These are phyloP conservation scores for Erythrophleum ivorense DNA, from an alignment of 331 rosid species.

Conservation along the genomic window DNA sequence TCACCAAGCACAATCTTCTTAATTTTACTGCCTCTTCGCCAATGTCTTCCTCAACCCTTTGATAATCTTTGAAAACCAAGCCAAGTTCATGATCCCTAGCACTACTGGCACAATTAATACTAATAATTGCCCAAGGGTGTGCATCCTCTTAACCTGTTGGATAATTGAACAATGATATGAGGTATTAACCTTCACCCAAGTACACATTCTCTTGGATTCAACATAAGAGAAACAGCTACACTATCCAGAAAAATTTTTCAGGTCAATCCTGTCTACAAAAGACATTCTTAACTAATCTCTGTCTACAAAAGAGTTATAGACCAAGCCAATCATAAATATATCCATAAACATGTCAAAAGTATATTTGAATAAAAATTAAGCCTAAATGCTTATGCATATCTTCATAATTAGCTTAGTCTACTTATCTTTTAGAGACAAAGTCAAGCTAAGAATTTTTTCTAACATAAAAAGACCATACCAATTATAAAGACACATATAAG, in stretches of 20 bases:
- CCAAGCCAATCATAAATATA: no score
- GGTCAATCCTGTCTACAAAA: not conserved
- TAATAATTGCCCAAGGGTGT: conserved; percentile 58
- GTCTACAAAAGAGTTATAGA: no score
- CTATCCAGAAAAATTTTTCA: not conserved
- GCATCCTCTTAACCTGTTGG: conserved; percentile 76
- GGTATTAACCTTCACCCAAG: not conserved
- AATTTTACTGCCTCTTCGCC: conserved; percentile 78
- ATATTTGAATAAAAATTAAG: not conserved
- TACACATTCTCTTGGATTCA: not conserved
- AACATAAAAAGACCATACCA: no score
- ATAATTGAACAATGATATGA: conserved; percentile 15
- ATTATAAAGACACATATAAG: no score
- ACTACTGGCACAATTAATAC: conserved; percentile 71
- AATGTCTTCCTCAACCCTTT: conserved; percentile 87
- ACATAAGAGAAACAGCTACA: not conserved
- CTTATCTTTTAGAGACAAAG: no score
- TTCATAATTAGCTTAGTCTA: not conserved
- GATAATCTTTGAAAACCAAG: conserved; percentile 86
- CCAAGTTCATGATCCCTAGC: conserved; percentile 80
- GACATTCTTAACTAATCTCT: not conserved
- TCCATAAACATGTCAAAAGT: no score
- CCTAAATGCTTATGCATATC: not conserved
- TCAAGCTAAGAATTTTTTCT: no score
- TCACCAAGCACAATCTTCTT: conserved; percentile 3